These are phyloP conservation scores for Botrytis sinoallii DNA, from an alignment of 2,329 filamentous ascomycete species.

Conservation along the genomic window DNA sequence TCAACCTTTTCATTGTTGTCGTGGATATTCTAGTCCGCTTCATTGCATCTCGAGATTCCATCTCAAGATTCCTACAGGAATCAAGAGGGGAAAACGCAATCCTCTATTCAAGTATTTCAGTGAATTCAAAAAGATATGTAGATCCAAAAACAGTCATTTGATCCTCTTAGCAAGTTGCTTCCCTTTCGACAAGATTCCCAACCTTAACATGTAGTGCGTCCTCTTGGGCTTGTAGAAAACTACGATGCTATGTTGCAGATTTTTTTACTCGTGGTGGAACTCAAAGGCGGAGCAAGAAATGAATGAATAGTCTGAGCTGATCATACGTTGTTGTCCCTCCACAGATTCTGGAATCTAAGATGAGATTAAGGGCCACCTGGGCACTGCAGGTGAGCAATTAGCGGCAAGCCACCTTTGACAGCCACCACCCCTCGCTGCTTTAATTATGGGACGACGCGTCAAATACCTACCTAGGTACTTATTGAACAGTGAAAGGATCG, in stretches of 20 bases:
- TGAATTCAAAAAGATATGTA: background rate
- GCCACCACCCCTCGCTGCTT: background rate
- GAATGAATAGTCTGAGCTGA: background rate
- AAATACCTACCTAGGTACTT: background rate
- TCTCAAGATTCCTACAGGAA: background rate
- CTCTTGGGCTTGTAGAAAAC: background rate
- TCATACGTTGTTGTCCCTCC: background rate
- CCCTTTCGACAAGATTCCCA: background rate
- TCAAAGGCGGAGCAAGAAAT: background rate
- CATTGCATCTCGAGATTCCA: background rate
- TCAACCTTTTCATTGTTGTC: background rate
- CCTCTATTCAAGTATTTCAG: background rate
- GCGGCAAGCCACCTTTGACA: background rate
- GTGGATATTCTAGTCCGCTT: background rate
- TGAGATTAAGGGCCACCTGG: background rate
- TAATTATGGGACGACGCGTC: background rate
- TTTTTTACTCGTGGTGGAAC: background rate
- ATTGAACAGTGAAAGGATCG: background rate
- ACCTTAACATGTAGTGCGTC: background rate
- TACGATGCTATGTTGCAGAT: background rate
- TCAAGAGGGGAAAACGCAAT: background rate
- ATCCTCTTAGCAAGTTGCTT: background rate
- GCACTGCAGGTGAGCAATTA: background rate
- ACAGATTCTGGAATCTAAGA: background rate
- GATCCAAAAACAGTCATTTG: background rate